Conservation (phyloP, 495 filamentous ascomycete genomes). For the Glarea lozoyensis region DNA sequence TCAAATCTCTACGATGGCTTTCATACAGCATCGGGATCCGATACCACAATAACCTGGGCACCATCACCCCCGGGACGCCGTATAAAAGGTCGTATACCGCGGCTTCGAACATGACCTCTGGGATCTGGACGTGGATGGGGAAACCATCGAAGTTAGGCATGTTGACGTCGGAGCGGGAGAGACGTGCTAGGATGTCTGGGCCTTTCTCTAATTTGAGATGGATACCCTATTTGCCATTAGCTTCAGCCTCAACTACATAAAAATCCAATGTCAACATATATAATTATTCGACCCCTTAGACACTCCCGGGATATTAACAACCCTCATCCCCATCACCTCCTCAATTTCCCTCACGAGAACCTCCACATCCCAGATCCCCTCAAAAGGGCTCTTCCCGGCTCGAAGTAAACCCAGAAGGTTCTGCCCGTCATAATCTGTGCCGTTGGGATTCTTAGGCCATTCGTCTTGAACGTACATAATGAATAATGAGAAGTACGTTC, state of each 20-base stretch:
- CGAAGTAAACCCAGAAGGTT: constrained; percentile 19
- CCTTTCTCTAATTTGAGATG: constrained; percentile 21
- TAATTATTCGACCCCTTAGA: constrained; percentile 24
- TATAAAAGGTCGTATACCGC: constrained; percentile 22
- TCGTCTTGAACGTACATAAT: constrained; percentile 12
- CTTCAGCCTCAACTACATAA: constrained; percentile 9
- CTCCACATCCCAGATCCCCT: constrained; percentile 18
- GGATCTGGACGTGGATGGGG: constrained; percentile 15
- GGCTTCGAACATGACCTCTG: constrained; percentile 21
- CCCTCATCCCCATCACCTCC: constrained; percentile 17
- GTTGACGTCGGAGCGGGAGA: constrained; percentile 25
- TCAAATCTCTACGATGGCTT: constrained; percentile 20
- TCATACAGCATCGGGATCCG: constrained; percentile 21
- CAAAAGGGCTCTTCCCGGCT: constrained; percentile 21
- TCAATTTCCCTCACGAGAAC: constrained; percentile 26
- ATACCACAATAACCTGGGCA: constrained; percentile 22
- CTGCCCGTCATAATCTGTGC: constrained; percentile 21
- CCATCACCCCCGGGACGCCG: constrained; percentile 17
- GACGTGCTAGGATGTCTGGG: constrained; percentile 22
- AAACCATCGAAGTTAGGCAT: constrained; percentile 24
- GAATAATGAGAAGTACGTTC: constrained; percentile 7
- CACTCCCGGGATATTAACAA: constrained; percentile 21
- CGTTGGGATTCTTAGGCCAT: constrained; percentile 23
- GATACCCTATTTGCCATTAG: constrained; percentile 16
- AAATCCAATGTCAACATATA: constrained; percentile 12